Conservation (phyloP, 371 early-diverging fungal species). For the Homolaphlyctis polyrhiza region DNA sequence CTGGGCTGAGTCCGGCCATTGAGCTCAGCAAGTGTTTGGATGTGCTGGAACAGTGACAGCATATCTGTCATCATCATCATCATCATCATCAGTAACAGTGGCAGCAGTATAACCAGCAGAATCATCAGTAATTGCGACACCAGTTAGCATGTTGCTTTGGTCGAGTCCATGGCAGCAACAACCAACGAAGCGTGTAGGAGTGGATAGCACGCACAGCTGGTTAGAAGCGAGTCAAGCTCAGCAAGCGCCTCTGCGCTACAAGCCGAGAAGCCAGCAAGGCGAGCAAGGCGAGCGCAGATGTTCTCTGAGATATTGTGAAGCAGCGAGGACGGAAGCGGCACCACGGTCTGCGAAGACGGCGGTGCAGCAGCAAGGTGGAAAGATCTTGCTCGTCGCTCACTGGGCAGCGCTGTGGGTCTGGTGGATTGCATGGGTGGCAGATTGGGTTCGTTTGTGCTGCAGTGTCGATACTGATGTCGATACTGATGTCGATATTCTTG, state of each 20-base stretch:
- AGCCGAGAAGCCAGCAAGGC: not conserved
- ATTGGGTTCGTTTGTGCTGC: not conserved
- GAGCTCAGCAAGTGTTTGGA: not conserved
- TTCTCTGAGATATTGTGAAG: not conserved
- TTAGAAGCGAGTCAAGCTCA: not conserved
- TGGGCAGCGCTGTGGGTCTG: too few species aligned
- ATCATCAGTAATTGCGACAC: not conserved
- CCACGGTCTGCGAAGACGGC: not conserved
- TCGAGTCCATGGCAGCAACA: too few species aligned
- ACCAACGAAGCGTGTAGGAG: too few species aligned
- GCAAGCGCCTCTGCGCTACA: not conserved
- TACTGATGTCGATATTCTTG: not conserved
- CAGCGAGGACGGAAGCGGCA: not conserved
- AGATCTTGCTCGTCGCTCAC: too few species aligned
- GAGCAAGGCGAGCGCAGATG: not conserved
- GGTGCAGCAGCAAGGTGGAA: too few species aligned
- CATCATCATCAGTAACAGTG: not conserved
- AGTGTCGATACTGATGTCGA: not conserved
- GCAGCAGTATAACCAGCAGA: not conserved
- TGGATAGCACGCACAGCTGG: not conserved
- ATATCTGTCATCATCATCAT: not conserved
- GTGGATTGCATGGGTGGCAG: not conserved
- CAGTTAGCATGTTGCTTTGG: too few species aligned
- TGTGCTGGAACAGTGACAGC: not conserved
- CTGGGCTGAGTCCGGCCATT: not conserved